phyloP scores from a whole-genome alignment of 2,329 filamentous ascomycete genomes.

The Coniochaeta pulveracea region DNA sequence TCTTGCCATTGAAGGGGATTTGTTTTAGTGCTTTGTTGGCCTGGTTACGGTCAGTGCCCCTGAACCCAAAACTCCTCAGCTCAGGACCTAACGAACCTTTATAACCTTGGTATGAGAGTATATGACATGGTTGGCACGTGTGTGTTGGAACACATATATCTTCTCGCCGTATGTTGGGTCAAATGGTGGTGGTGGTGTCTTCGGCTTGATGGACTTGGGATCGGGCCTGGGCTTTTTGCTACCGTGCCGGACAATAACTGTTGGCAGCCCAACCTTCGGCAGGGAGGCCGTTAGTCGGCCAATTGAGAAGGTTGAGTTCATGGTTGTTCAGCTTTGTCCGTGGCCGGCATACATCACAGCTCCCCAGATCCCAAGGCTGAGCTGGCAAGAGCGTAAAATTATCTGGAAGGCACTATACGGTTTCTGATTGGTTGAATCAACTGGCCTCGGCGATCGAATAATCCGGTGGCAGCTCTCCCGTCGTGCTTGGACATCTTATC shows the following conservation, averaged over 20 bases:
- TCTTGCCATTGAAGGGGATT: conserved; percentile 56
- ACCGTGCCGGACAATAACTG: conserved; percentile 28
- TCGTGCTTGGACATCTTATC: no score
- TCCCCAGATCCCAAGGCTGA: not conserved
- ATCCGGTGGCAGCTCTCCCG: no score
- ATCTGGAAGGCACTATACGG: not conserved
- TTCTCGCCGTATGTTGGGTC: conserved; percentile 38
- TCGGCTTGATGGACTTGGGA: conserved; percentile 8
- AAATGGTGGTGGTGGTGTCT: conserved; percentile 15
- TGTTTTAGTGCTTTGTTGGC: conserved; percentile 17
- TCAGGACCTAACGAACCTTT: conserved; percentile 24
- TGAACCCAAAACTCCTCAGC: not conserved
- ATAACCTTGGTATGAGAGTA: conserved; percentile 36
- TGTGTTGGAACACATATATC: conserved; percentile 44
- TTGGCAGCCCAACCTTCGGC: conserved; percentile 26
- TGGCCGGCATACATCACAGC: not conserved
- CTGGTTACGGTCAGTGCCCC: conserved; percentile 8
- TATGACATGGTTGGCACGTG: conserved; percentile 36
- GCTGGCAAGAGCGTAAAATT: conserved; percentile 1
- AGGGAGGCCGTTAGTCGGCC: conserved; percentile 27
- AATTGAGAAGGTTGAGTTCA: conserved; percentile 7
- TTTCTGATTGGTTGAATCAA: not conserved
- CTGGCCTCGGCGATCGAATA: not conserved
- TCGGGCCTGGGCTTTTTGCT: conserved; percentile 12
- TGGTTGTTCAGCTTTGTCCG: conserved; percentile 1